These are phyloP conservation scores for Salvia sclarea DNA, from an alignment of 305 asterid species.

Conservation along the genomic window DNA sequence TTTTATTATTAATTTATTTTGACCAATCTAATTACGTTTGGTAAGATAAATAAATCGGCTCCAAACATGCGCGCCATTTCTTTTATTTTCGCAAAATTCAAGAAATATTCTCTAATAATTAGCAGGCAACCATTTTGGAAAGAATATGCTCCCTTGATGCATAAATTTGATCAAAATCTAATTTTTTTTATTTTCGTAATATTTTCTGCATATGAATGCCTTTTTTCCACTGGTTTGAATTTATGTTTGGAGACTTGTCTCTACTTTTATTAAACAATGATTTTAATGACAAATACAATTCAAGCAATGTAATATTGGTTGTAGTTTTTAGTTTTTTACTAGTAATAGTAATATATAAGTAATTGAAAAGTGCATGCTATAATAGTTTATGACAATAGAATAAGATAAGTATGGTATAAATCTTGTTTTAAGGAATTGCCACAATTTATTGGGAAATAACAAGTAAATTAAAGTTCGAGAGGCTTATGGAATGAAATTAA, in stretches of 20 bases:
- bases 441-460: too few relatives aligned
- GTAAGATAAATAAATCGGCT: background rate
- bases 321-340: background rate
- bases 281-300: too few relatives aligned
- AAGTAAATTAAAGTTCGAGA: background rate
- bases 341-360: background rate
- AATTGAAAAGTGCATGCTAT: too few relatives aligned
- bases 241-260: too few relatives aligned
- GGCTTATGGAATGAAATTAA: background rate
- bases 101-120: conserved; percentile 40
- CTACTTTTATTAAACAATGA: too few relatives aligned
- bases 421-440: too few relatives aligned
- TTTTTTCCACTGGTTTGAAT: too few relatives aligned
- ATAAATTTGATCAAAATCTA: background rate
- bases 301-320: too few relatives aligned
- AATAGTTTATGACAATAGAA: background rate
- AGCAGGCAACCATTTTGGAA: background rate
- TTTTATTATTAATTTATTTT: conserved; percentile 18
- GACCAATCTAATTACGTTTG: conserved; percentile 19
- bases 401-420: background rate
- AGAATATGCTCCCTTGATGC: background rate
- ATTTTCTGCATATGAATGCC: background rate
- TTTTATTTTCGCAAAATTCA: conserved; percentile 35
- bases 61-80: conserved; percentile 43
- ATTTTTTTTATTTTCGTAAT: background rate